A percentile compares a stretch with the other conserved stretches of the same genome.
Evolutionary conservation across 75 land plant species (phyloP).

Genomic region (Pinus taeda): DNA sequence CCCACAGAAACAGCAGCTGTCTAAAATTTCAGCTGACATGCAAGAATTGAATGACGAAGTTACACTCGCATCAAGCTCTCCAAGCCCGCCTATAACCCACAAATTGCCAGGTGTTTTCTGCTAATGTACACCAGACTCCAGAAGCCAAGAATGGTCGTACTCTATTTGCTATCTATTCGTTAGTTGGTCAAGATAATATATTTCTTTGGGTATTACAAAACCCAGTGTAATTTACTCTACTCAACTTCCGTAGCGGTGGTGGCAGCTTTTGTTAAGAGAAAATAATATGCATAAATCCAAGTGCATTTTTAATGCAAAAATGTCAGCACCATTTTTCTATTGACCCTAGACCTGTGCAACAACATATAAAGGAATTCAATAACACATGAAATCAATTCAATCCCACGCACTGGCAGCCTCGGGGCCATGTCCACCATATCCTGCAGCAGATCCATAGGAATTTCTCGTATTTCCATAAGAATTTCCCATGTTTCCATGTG

Average conservation of each 20-base stretch:
- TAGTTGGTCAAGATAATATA: conserved; percentile 1
- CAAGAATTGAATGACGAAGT: neutral
- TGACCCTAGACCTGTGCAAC: conserved; percentile 8
- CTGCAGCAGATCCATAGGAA: conserved; percentile 4
- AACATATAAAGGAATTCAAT: neutral
- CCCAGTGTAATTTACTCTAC: conserved; percentile 2
- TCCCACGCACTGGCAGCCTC: conserved; percentile 31
- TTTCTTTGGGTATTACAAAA: conserved; percentile 7
- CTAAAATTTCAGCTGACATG: neutral
- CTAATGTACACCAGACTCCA: conserved; percentile 8
- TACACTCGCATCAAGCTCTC: neutral
- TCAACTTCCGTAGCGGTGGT: neutral
- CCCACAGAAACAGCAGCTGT: neutral
- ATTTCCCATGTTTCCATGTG: neutral
- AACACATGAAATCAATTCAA: neutral
- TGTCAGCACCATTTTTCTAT: conserved; percentile 3
- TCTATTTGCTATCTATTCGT: neutral
- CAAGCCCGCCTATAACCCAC: neutral
- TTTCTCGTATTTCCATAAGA: neutral
- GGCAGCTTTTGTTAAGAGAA: conserved; percentile 5
- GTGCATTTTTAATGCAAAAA: conserved; percentile 3
- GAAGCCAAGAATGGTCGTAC: neutral
- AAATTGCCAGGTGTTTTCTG: conserved; percentile 6
- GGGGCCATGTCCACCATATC: conserved; percentile 6
- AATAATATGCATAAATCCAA: conserved; percentile 5